These are phyloP conservation scores for Chlorella sp. DNA, from an alignment of 139 green algal genomes.

Conservation along the genomic window DNA sequence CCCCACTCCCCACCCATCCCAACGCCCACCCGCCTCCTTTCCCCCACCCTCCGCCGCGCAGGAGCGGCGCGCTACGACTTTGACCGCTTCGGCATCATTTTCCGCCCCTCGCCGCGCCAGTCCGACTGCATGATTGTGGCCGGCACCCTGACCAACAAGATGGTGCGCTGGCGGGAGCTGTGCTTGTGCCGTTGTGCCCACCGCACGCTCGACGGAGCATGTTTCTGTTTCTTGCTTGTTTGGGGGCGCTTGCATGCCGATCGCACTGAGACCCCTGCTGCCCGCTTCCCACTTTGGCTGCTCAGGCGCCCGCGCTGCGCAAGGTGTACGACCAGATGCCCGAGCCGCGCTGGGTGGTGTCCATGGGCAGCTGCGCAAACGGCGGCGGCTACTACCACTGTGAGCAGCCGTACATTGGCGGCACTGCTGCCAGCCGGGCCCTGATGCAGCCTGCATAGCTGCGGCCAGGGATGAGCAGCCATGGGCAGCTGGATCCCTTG, in stretches of 20 bases:
- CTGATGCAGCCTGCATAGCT: no score
- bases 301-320: slow-evolving; percentile 88
- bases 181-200: no score
- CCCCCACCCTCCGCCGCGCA: neutral
- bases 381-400: slow-evolving; percentile 97
- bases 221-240: no score
- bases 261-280: no score
- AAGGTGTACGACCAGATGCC: slow-evolving; percentile 98
- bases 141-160: slow-evolving; percentile 98
- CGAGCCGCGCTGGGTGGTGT: slow-evolving; percentile 97
- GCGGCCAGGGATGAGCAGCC: no score
- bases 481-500: no score
- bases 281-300: no score
- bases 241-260: no score
- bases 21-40: neutral
- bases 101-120: slow-evolving; percentile 92
- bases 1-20: neutral
- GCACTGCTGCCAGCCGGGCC: no score
- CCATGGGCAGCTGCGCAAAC: slow-evolving; percentile 97
- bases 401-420: neutral
- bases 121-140: slow-evolving; percentile 98
- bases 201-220: no score
- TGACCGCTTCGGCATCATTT: slow-evolving; percentile 97
- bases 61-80: slow-evolving; percentile 85
- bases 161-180: slow-evolving; percentile 48